Evolutionary conservation across 2,329 filamentous ascomycete genomes (phyloP).

Genomic region (Lasiodiplodia theobromae): DNA sequence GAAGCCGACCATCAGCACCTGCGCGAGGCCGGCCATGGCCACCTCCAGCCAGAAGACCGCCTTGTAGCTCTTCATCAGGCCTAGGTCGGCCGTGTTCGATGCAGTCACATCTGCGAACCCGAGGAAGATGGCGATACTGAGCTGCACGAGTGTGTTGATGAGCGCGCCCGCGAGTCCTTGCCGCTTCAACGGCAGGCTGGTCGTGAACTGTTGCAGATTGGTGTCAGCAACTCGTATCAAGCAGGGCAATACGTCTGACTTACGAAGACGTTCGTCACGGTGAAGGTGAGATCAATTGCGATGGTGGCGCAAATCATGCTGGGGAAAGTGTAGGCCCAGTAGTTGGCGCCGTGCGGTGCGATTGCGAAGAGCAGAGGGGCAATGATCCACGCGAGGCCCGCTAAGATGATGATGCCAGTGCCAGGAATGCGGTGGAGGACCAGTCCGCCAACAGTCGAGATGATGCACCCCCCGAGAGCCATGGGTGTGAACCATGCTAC

Average conservation of each 20-base stretch:
- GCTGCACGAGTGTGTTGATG: conserved; percentile 73
- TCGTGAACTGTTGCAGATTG: conserved; percentile 60
- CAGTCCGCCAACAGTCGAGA: conserved; percentile 69
- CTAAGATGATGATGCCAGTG: conserved; percentile 67
- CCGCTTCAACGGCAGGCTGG: conserved; percentile 68
- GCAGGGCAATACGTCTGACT: background rate
- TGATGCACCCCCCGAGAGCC: conserved; percentile 70
- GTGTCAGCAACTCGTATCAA: background rate
- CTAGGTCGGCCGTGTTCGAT: conserved; percentile 55
- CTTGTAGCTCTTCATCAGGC: conserved; percentile 63
- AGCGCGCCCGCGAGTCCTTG: conserved; percentile 77
- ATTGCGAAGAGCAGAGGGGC: conserved; percentile 69
- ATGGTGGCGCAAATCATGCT: conserved; percentile 73
- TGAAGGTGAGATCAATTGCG: conserved; percentile 78
- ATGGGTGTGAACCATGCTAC: conserved; percentile 73
- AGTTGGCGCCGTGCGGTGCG: conserved; percentile 63
- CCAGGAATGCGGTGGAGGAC: conserved; percentile 72
- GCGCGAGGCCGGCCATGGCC: conserved; percentile 39
- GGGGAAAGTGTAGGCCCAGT: conserved; percentile 79
- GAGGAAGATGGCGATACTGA: conserved; percentile 75
- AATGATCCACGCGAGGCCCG: conserved; percentile 65
- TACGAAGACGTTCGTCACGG: conserved; percentile 73
- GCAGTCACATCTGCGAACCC: conserved; percentile 71
- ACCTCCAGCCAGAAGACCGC: conserved; percentile 72
- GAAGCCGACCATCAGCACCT: conserved; percentile 28